Base-by-base conservation (phyloP, 75 land plant species). In the Adiantum capillusveneris region DNA sequence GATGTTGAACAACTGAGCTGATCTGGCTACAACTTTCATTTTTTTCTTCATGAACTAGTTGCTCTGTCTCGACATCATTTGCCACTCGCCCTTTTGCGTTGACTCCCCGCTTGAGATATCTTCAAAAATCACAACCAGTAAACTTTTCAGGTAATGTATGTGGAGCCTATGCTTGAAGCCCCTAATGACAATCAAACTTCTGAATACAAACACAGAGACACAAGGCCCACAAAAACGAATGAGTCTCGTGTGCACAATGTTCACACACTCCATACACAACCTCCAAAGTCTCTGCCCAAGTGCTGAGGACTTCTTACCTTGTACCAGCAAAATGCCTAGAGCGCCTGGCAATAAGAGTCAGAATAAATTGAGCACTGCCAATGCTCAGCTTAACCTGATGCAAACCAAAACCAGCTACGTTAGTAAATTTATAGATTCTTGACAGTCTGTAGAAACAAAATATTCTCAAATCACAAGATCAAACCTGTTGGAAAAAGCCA, bases 271-370 rank as follows among this genome's bases (percentile, higher is more conserved):
- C n/a, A n/a, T n/a, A n/a, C n/a, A n/a, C n/a, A n/a, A n/a, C n/a
- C n/a, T n/a, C n/a, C n/a, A n/a, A n/a, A n/a, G n/a, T n/a, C n/a
- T n/a, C n/a, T n/a, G n/a, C n/a, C n/a, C n/a, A n/a, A n/a, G n/a
- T n/a, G n/a, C n/a, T n/a, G n/a, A n/a, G 3, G 22, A 46, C 2
- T 46, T 17, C 17, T 3, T 31, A 87, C 92, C 92, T 84, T 39
- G 92, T 87, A n/a, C 92, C 92, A 56, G 92, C 92, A 77, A 68
- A 87, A 66, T 87, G 82, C 51, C 92, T 83, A 29, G 92, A 87
- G 19, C 92, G 75, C 72, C 92, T 69, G 9, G 92, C 88, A 64
- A 87, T 87, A 20, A 87, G 74, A 12, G 88, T 79, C 60, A 87
- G 59, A 20, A 34, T 59, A 63, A 85, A 79, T 25, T 76, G 66